Conservation (phyloP, 1,284 basidiomycete genomes). For the Ustilago trichophora region DNA sequence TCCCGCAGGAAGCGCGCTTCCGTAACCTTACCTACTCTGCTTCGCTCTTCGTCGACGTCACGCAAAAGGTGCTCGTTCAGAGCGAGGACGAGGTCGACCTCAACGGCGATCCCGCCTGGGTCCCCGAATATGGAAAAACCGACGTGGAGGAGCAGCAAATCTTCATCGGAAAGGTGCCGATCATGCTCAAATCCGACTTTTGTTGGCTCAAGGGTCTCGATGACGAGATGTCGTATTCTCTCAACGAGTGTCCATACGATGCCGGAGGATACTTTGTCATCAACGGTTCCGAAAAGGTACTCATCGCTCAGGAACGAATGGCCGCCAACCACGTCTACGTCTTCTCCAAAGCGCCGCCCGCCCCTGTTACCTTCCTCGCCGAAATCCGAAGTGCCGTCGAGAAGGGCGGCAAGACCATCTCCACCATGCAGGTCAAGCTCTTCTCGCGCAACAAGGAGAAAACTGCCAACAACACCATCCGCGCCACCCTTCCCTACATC, state of each 20-base stretch:
- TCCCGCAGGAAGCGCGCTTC: conserved; percentile 95
- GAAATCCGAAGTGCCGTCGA: conserved; percentile 98
- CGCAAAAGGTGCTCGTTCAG: conserved; percentile 82
- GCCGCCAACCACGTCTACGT: conserved; percentile 99
- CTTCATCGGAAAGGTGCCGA: conserved; percentile 97
- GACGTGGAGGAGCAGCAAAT: conserved; percentile 78
- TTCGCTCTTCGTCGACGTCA: conserved; percentile 95
- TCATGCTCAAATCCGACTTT: conserved; percentile 96
- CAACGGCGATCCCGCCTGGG: conserved; percentile 82
- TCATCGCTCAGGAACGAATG: conserved; percentile 99
- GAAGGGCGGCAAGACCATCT: conserved; percentile 97
- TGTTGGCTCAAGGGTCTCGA: conserved; percentile 85
- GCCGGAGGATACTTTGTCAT: conserved; percentile 97
- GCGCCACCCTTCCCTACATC: conserved; percentile 96
- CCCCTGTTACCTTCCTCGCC: conserved; percentile 92
- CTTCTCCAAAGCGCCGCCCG: conserved; percentile 96
- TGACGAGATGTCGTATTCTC: conserved; percentile 83
- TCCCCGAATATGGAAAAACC: conserved; percentile 72
- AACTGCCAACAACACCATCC: conserved; percentile 86
- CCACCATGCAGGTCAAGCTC: conserved; percentile 98
- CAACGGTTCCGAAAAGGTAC: conserved; percentile 98
- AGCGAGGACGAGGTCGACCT: conserved; percentile 77
- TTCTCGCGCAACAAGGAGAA: conserved; percentile 88
- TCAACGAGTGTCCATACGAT: conserved; percentile 98
- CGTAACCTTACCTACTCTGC: conserved; percentile 95